These are phyloP conservation scores for Kazachstania africana DNA, from an alignment of 805 yeast genomes.

Conservation along the genomic window DNA sequence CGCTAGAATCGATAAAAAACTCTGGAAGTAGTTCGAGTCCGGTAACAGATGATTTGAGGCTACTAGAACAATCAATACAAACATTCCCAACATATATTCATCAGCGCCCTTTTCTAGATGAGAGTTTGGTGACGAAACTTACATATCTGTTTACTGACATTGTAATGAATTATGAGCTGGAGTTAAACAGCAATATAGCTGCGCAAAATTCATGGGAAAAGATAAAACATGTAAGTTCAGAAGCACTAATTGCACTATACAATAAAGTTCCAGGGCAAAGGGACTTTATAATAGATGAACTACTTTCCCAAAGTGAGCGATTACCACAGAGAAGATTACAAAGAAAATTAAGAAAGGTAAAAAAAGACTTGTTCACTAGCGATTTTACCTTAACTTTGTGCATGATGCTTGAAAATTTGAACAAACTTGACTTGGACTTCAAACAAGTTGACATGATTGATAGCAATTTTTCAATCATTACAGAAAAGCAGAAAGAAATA, in stretches of 20 bases:
- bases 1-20: background rate
- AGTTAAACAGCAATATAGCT: conserved; percentile 4
- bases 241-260: conserved; percentile 30
- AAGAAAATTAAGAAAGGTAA: conserved; percentile 14
- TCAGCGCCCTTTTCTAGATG: conserved; percentile 30
- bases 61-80: conserved; percentile 6
- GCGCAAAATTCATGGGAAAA: conserved; percentile 13
- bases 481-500: conserved; percentile 2
- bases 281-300: conserved; percentile 47
- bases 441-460: conserved; percentile 1
- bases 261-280: conserved; percentile 38
- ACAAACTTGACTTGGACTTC: conserved; percentile 6
- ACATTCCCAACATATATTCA: conserved; percentile 16
- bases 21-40: conserved; percentile 8
- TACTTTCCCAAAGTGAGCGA: conserved; percentile 39
- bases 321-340: conserved; percentile 35
- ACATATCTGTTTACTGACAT: conserved; percentile 36
- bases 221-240: conserved; percentile 11
- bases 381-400: conserved; percentile 22
- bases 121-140: conserved; percentile 42
- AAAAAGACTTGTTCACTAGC: conserved; percentile 9
- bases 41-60: conserved; percentile 4
- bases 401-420: conserved; percentile 16
- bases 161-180: conserved; percentile 11
- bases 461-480: conserved; percentile 1